These are phyloP conservation scores for Lathyrus tuberosus DNA, from an alignment of 306 rosid species.

Conservation along the genomic window DNA sequence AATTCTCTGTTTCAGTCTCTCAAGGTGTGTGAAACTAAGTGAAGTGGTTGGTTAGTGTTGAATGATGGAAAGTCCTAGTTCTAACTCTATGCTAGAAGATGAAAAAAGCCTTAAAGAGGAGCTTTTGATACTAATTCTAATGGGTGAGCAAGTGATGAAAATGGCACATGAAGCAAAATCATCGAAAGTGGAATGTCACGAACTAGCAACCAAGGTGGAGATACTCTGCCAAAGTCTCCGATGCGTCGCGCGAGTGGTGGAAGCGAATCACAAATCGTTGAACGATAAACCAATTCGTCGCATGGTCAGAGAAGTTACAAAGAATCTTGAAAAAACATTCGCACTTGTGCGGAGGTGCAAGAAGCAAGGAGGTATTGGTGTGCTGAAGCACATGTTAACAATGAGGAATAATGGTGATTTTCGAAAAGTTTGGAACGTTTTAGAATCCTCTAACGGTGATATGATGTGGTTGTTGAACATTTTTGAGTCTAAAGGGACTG, in stretches of 20 bases:
- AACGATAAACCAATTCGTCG: constrained; percentile 80
- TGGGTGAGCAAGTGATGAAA: constrained; percentile 69
- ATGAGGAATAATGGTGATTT: constrained; percentile 70
- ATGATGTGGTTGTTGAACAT: constrained; percentile 73
- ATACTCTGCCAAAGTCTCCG: constrained; percentile 66
- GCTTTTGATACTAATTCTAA: constrained; percentile 59
- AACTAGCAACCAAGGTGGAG: constrained; percentile 63
- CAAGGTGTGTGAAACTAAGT: neutral
- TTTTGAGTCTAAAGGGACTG: constrained; percentile 59
- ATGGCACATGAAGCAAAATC: constrained; percentile 73
- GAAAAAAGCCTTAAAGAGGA: constrained; percentile 62
- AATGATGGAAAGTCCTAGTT: constrained; percentile 43
- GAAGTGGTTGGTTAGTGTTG: neutral
- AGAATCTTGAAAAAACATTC: constrained; percentile 66
- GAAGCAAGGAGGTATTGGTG: constrained; percentile 68
- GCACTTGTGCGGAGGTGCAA: constrained; percentile 62
- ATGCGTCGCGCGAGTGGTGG: constrained; percentile 51
- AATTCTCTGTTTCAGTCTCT: neutral
- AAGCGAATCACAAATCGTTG: constrained; percentile 55
- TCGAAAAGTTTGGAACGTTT: constrained; percentile 57
- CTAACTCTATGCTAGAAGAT: constrained; percentile 23
- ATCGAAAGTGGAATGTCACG: constrained; percentile 58
- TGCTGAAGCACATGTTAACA: constrained; percentile 72
- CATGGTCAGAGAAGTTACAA: constrained; percentile 60
- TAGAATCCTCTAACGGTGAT: constrained; percentile 77